Evolutionary conservation across 768 basidiomycete genomes (phyloP).

Genomic region (Suillus hirtellus): DNA sequence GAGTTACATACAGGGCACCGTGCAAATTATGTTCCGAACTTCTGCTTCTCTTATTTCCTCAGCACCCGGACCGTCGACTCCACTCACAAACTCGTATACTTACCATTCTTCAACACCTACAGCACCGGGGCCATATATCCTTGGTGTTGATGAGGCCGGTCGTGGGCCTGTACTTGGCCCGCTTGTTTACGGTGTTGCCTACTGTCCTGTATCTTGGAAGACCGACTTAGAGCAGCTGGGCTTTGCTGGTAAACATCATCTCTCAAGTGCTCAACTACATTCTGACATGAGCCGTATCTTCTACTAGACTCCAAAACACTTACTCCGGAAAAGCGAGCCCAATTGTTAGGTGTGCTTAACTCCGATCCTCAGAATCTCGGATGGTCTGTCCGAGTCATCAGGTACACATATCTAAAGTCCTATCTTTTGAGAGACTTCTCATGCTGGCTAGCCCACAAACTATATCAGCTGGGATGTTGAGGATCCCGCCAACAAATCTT

Average conservation of each 20-base stretch:
- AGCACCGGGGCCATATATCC: slow-evolving; percentile 77
- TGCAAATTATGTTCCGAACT: not conserved
- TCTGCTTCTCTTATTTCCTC: slow-evolving; percentile 46
- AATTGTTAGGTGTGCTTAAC: slow-evolving; percentile 64
- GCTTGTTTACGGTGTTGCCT: slow-evolving; percentile 94
- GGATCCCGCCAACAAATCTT: slow-evolving; percentile 78
- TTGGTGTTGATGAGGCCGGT: slow-evolving; percentile 99
- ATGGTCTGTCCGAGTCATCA: slow-evolving; percentile 81
- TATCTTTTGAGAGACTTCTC: not conserved
- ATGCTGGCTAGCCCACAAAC: slow-evolving; percentile 69
- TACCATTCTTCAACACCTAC: slow-evolving; percentile 76
- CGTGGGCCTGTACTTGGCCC: slow-evolving; percentile 95
- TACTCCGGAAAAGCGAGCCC: slow-evolving; percentile 65
- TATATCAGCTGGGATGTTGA: slow-evolving; percentile 91
- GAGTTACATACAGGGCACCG: not conserved
- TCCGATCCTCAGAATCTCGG: slow-evolving; percentile 71
- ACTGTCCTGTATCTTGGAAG: slow-evolving; percentile 80
- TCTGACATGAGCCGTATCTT: not conserved
- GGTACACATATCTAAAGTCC: slow-evolving; percentile 38
- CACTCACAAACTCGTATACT: slow-evolving; percentile 71
- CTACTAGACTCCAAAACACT: slow-evolving; percentile 88
- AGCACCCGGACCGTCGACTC: slow-evolving; percentile 53
- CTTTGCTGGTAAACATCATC: slow-evolving; percentile 72
- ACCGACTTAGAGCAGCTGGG: slow-evolving; percentile 76
- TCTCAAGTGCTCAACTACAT: not conserved